These are phyloP conservation scores for Penicillium expansum DNA, from an alignment of 2,329 filamentous ascomycete genomes.

Conservation along the genomic window DNA sequence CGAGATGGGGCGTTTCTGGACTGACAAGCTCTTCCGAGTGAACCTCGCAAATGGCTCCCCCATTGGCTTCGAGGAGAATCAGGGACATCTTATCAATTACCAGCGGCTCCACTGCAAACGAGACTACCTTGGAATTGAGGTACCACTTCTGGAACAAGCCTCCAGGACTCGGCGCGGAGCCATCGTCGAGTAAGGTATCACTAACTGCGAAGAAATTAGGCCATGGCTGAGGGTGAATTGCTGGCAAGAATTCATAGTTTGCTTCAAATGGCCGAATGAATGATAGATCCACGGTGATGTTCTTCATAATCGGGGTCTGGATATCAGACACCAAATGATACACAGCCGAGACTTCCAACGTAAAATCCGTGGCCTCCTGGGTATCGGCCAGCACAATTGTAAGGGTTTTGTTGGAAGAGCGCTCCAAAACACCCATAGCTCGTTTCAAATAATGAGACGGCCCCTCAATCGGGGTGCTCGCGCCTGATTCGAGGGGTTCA, in stretches of 20 bases:
- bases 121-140: slow-evolving; percentile 67
- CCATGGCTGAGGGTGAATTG: slow-evolving; percentile 75
- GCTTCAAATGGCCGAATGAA: slow-evolving; percentile 86
- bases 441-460: slow-evolving; percentile 34
- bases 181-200: slow-evolving; percentile 33
- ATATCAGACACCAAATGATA: slow-evolving; percentile 79
- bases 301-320: slow-evolving; percentile 77
- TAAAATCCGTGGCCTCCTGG: slow-evolving; percentile 57
- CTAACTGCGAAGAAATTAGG: slow-evolving; percentile 77
- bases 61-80: slow-evolving; percentile 58
- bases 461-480: slow-evolving; percentile 29
- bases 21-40: slow-evolving; percentile 34
- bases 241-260: slow-evolving; percentile 81
- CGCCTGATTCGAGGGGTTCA: slow-evolving; percentile 18
- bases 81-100: slow-evolving; percentile 65
- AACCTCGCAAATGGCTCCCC: slow-evolving; percentile 59
- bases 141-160: slow-evolving; percentile 81
- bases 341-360: slow-evolving; percentile 67
- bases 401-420: slow-evolving; percentile 32
- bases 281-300: slow-evolving; percentile 64
- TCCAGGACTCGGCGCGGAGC: slow-evolving; percentile 37
- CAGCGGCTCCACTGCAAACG: slow-evolving; percentile 67
- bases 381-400: slow-evolving; percentile 52
- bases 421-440: slow-evolving; percentile 35
- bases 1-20: slow-evolving; percentile 45